Evolutionary conservation across 2,329 filamentous ascomycete genomes (phyloP).

Genomic region (Erysiphe pulchra): DNA sequence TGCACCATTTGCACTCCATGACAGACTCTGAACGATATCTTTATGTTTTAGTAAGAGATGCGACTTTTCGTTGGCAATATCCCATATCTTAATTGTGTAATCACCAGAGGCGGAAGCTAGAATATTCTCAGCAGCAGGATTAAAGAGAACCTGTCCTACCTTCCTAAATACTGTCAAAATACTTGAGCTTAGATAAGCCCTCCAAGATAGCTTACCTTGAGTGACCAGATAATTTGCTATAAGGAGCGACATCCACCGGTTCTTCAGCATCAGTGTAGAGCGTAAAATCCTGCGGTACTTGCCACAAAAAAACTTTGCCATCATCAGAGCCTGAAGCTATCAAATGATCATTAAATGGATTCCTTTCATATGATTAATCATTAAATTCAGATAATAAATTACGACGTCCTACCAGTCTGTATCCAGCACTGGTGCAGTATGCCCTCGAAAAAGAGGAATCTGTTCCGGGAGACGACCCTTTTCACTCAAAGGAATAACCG

Average conservation of each 20-base stretch:
- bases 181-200: not conserved
- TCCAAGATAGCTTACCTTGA: constrained; percentile 33
- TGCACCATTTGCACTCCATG: constrained; percentile 77
- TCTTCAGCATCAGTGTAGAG: constrained; percentile 69
- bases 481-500: constrained; percentile 78
- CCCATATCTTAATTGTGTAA: constrained; percentile 88
- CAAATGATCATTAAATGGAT: constrained; percentile 82
- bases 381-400: not conserved
- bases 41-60: constrained; percentile 58
- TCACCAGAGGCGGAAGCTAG: constrained; percentile 89
- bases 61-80: constrained; percentile 53
- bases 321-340: constrained; percentile 91
- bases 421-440: constrained; percentile 86
- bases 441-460: constrained; percentile 83
- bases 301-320: constrained; percentile 90
- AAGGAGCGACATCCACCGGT: constrained; percentile 52
- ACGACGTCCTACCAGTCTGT: constrained; percentile 59
- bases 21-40: constrained; percentile 85
- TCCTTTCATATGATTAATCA: constrained; percentile 25
- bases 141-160: constrained; percentile 93
- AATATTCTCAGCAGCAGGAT: constrained; percentile 84
- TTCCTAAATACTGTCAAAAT: constrained; percentile 35
- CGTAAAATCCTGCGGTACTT: constrained; percentile 71
- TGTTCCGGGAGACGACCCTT: constrained; percentile 75
- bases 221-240: constrained; percentile 65